Base-by-base conservation (phyloP, 805 yeast species). In the Candida fluviatilis region DNA sequence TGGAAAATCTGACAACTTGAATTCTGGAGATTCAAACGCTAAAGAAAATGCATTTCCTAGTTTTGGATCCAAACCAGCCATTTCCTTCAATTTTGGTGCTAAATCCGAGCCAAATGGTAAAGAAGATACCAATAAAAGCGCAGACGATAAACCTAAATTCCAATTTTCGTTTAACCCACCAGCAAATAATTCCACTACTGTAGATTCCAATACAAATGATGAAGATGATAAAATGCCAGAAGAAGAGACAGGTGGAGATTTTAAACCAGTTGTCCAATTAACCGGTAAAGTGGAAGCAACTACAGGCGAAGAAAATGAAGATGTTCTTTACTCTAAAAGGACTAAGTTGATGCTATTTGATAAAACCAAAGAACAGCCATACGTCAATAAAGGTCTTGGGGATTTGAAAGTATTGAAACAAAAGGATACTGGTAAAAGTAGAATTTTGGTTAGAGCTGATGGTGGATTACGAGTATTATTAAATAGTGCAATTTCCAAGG, bases 221-320 rank as follows among this genome's bases (percentile, higher is more conserved):
- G 45, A 41, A 13, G 45, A 39, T 4, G 59, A 50, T 17, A 75
- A 62, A 3, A 61, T 60, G 11, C 65, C 54, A 8, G 68, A 61
- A 28, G 76, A 64, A 33, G 73, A 70, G 40, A 71, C 69, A 4
- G 71, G 69, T 30, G 77, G 71, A 1, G 69, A 77, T 46, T 78
- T 72, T 46, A 39, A 40, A 10, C 68, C 71, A 1, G 55, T 65
- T 31, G 69, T 60, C 2, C 40, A 52, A 28, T 45, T 64, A 31
- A 42, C 55, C 1, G 62, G 66, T 15, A 73, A 77, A 34, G 70
- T 80, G 38, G 69, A 80, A 10, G 76, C 40, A 16, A 68, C 73
- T 48, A 84, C 91, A 6, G 97, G 96, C 14, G 97, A 91, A 62
- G 96, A 89, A 61, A 73, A 77, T 38, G 97, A 91, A 62, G 77